Evolutionary conservation across 305 asterid species (phyloP).

Genomic region (Striga hermonthica): DNA sequence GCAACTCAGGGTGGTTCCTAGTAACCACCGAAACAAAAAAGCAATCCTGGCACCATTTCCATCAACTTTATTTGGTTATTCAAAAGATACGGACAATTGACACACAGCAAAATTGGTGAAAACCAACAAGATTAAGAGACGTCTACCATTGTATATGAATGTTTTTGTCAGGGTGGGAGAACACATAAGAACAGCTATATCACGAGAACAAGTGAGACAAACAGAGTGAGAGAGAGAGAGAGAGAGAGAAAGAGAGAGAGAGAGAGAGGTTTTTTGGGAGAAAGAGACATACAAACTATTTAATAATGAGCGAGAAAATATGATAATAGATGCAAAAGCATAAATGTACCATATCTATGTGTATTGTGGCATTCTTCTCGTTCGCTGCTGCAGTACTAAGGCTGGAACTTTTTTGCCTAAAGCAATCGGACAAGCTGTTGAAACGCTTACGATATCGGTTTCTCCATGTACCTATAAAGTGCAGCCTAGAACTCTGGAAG

Average conservation of each 20-base stretch:
- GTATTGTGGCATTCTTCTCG: conserved; percentile 59
- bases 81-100: not conserved
- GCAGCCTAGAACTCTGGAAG: conserved; percentile 90
- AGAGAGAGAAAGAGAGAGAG: too few species aligned
- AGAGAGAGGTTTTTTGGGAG: too few species aligned
- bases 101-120: conserved; percentile 5
- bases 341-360: conserved; percentile 77
- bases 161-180: conserved; percentile 23
- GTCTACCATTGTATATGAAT: conserved; percentile 6
- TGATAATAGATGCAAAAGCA: conserved; percentile 19
- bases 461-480: conserved; percentile 98
- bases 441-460: conserved; percentile 84
- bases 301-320: not conserved
- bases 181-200: conserved; percentile 16
- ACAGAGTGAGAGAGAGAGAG: not conserved
- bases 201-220: not conserved
- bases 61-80: conserved; percentile 11
- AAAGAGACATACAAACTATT: too few species aligned
- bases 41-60: conserved; percentile 66
- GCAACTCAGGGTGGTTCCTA: conserved; percentile 68
- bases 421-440: conserved; percentile 45
- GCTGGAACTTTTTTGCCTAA: conserved; percentile 36
- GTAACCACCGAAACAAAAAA: conserved; percentile 90
- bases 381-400: conserved; percentile 35
- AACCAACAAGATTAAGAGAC: conserved; percentile 1